Base-by-base conservation (phyloP, 345 rosid genomes). In the Ricinus communis region DNA sequence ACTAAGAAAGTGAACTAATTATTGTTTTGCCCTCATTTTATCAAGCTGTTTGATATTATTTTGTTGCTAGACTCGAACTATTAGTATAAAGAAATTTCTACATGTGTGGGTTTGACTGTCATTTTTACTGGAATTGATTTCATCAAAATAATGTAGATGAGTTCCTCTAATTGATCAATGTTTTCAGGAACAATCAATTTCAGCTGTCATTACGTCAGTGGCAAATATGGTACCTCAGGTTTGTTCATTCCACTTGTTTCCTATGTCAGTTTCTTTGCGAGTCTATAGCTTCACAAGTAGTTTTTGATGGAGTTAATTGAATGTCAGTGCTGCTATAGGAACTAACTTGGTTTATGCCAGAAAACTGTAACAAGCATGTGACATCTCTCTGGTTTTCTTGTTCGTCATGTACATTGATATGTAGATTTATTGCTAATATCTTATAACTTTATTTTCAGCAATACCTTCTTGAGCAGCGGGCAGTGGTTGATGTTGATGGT, bases 221-320 rank as follows among this genome's bases (percentile, higher is more conserved):
- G 93, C 97, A 62, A 93, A 86, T 78, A 85, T 91, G 89, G 76
- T 93, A 62, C 97, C 97, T 31, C 97, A 90, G 98, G 98, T 93
- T 76, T 62, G 66, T 72, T 31, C 43, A 47, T 56, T 62, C 49
- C 59, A 30, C 67, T 56, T 40, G 38, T n/a, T 66, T 70, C 1
- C 60, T 31, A 19, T 66, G 72, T 62, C 21, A 54, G 46, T 22
- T 59, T 27, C 31, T 63, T 19, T 36, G 6, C 16, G 28, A 59
- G 53, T 5, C 46, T 43, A 49, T 57, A 73, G 40, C 7, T 21
- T 46, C 59, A 56, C 60, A 31, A 50, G 53, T 27, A 10, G 8
- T 38, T 66, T 38, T 65, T 7, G 18, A 18, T 18, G 38, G 36
- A 5, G 25, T 16, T 28, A 25, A 62, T 72, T 30, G 52, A 25